These are phyloP conservation scores for Escallonia rubra DNA, from an alignment of 129 eudicot genomes.

Conservation along the genomic window DNA sequence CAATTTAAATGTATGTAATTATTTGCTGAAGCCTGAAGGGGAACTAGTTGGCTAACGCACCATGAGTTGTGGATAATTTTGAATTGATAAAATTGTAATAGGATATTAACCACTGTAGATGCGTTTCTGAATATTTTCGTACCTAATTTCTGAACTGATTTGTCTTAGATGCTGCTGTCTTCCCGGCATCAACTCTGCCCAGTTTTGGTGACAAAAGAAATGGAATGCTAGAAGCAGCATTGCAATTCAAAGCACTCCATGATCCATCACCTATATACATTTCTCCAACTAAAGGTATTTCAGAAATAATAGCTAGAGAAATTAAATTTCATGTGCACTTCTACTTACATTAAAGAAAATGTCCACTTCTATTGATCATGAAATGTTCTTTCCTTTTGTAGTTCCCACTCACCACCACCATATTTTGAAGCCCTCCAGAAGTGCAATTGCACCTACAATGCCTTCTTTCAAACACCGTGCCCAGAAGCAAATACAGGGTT, in stretches of 20 bases:
- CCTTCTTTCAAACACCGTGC: constrained; percentile 19
- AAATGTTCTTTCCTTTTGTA: constrained; percentile 18
- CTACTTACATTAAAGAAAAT: not conserved
- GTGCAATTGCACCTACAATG: constrained; percentile 13
- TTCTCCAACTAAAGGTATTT: constrained; percentile 21
- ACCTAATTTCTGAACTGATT: not conserved
- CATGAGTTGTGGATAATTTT: no score
- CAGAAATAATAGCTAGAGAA: not conserved
- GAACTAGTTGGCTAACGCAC: no score
- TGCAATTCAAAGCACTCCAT: constrained; percentile 15
- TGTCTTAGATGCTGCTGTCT: constrained; percentile 26
- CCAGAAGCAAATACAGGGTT: constrained; percentile 25
- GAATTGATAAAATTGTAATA: no score
- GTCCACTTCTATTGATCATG: not conserved
- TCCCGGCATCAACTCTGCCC: constrained; percentile 22
- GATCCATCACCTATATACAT: constrained; percentile 4
- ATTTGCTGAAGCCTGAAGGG: no score
- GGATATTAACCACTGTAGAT: no score
- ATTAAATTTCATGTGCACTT: not conserved
- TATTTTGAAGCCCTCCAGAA: constrained; percentile 13
- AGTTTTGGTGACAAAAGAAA: constrained; percentile 12
- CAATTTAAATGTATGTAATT: no score
- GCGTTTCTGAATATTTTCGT: no score
- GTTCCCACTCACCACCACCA: constrained; percentile 25
- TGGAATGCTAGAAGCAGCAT: constrained; percentile 11